Base-by-base conservation (phyloP, 208 protist genomes). In the Crithidia acanthocephali region DNA sequence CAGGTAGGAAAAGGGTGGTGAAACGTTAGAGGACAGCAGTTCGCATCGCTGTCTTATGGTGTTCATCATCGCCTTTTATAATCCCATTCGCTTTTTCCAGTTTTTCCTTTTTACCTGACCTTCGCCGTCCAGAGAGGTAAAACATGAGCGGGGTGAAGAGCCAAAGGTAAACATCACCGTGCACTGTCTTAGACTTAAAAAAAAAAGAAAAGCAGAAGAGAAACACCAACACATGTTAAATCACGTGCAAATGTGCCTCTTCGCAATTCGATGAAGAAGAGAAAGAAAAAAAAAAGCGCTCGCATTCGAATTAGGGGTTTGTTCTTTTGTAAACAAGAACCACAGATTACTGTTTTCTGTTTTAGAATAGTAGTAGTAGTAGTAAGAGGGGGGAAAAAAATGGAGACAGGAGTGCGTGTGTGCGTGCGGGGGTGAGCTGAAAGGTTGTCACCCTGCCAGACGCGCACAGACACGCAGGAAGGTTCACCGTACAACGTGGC, bases 221-320 rank as follows among this genome's bases (percentile, higher is more conserved):
- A 53, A 10, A 22, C 6, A 61, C n/a, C 33, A 25, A 37, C 33
- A 68, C 47, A 56, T 44, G n/a, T 1, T 44, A n/a, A 27, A 22
- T 28, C n/a, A 10, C 9, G 35, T 0, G 32, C 30, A 32, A 20
- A 27, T 59, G 23, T 23, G 45, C 5, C 45, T 9, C 9, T 45
- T 2, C 27, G 1, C 30, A 50, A 35, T 35, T 63, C 23, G 23
- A 50, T 35, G 25, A 35, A 51, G 40, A 53, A 53, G 18, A 33
- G 7, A 45, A 53, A 65, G 28, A 65, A 63, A 63, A 51, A 50
- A 50, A 16, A 13, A 53, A 30, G 44, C 44, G 47, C 61, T 67
- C 61, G 47, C 44, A 67, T 42, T 42, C 47, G 61, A 65, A 65
- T 65, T 65, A 27, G 20, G 25, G 2, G 27, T 9, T 30, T 51